Evolutionary conservation across 129 eudicot species (phyloP).

Genomic region (Arctium lappa): DNA sequence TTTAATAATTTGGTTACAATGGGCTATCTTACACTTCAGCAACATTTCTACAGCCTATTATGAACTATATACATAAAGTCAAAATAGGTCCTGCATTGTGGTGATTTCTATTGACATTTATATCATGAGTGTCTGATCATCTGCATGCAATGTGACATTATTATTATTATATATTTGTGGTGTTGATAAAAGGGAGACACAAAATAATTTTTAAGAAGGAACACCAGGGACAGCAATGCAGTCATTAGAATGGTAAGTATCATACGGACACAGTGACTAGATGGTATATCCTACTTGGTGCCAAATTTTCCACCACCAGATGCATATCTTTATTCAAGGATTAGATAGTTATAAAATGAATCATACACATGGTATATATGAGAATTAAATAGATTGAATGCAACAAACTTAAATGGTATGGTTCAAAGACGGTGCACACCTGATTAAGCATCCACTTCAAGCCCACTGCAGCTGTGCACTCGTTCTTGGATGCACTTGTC

Average conservation of each 20-base stretch:
- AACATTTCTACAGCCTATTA: background rate
- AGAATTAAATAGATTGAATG: conserved; percentile 1
- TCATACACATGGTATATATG: background rate
- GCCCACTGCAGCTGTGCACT: conserved; percentile 91
- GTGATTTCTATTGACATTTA: background rate
- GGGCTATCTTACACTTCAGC: background rate
- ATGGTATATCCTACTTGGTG: background rate
- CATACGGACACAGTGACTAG: background rate
- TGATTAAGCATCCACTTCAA: conserved; percentile 99
- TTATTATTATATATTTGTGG: background rate
- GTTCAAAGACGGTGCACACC: conserved; percentile 36
- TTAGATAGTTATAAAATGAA: background rate
- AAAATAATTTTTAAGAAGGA: background rate
- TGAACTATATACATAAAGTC: background rate
- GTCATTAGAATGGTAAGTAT: background rate
- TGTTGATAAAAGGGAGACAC: background rate
- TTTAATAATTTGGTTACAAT: background rate
- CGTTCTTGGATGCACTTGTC: conserved; percentile 87
- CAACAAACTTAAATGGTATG: background rate
- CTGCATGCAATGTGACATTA: background rate
- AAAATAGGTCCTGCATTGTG: background rate
- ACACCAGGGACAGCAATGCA: background rate
- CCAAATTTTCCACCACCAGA: background rate
- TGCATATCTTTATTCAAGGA: background rate
- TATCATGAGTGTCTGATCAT: background rate